Base-by-base conservation (phyloP, 805 yeast species). In the Yarrowia hollandica region DNA sequence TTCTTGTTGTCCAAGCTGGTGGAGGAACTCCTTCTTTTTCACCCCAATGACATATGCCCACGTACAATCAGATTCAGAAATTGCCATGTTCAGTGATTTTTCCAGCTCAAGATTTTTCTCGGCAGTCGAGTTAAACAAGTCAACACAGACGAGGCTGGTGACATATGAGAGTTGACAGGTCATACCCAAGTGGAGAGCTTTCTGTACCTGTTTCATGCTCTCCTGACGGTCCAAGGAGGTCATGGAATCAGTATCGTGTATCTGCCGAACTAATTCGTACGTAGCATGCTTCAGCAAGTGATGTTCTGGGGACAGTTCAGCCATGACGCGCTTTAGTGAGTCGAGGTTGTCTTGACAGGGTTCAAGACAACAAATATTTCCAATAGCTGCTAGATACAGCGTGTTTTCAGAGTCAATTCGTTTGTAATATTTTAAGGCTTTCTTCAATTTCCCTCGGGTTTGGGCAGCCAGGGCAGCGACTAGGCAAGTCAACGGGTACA, bases 11-110 rank as follows among this genome's bases (percentile, higher is more conserved):
- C 48, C 48, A 11, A 41, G 48, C 22, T 41, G 22, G 11, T 41
- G 33, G 4, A 41, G 33, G 12, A 22, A 26, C 33, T 18, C 33
- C 33, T 41, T 26, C 23, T 26, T 41, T 23, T 41, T 26, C n/a
- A 25, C 22, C 14, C 48, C 48, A 26, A 41, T 18, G 12, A 41
- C 33, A 8, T 41, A 41, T 6, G 48, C 48, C 48, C 48, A 41
- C 12, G 26, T 33, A 2, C n/a, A 26, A 22, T 41, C 48, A 6
- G 48, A 16, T 15, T 26, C 48, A 3, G 22, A 10, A 7, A 41
- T 8, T 6, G 48, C 48, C 2, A 23, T 26, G 16, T 14, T 25
- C n/a, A 41, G 26, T 25, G 33, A 31, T 12, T 26, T 14, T 11
- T 22, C 48, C 3, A 41, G 33, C 15, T 25, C 33, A 4, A 25